Conservation (phyloP, 345 rosid genomes). For the Populus nigra region DNA sequence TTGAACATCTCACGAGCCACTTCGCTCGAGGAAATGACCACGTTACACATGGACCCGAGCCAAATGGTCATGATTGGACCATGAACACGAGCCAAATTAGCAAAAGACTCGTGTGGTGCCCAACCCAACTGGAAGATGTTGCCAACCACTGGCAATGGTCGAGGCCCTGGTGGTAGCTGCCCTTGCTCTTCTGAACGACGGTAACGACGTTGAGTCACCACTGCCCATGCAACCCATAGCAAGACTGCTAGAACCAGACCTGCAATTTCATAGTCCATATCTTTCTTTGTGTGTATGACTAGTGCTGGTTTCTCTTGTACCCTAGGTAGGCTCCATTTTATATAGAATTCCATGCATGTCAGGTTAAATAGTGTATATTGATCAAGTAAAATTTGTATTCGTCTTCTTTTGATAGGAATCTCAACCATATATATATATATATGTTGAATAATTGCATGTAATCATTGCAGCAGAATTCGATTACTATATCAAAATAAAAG, state of each 20-base stretch:
- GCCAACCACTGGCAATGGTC: conserved; percentile 59
- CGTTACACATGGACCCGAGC: conserved; percentile 69
- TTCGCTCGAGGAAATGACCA: conserved; percentile 65
- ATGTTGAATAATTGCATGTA: no score
- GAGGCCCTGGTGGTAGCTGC: conserved; percentile 70
- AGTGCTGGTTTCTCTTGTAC: neutral
- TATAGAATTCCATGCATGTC: neutral
- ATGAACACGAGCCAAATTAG: conserved; percentile 42
- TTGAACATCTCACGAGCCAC: conserved; percentile 73
- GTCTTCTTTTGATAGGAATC: no score
- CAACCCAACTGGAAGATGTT: conserved; percentile 59
- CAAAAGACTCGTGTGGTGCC: conserved; percentile 52
- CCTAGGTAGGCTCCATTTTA: neutral
- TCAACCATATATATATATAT: no score
- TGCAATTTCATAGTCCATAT: conserved; percentile 37
- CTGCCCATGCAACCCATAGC: conserved; percentile 41
- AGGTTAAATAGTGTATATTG: no score
- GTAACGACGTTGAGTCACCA: conserved; percentile 36
- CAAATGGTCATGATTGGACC: conserved; percentile 78
- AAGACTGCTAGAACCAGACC: conserved; percentile 36
- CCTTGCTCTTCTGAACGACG: conserved; percentile 23
- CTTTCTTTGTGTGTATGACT: neutral
- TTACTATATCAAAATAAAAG: no score
- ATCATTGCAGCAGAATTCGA: no score
- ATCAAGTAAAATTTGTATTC: no score